A percentile compares a stretch with the other conserved stretches of the same genome.
Conservation (phyloP, 164 flowering plant genomes). For the Magnolia officinalis region DNA sequence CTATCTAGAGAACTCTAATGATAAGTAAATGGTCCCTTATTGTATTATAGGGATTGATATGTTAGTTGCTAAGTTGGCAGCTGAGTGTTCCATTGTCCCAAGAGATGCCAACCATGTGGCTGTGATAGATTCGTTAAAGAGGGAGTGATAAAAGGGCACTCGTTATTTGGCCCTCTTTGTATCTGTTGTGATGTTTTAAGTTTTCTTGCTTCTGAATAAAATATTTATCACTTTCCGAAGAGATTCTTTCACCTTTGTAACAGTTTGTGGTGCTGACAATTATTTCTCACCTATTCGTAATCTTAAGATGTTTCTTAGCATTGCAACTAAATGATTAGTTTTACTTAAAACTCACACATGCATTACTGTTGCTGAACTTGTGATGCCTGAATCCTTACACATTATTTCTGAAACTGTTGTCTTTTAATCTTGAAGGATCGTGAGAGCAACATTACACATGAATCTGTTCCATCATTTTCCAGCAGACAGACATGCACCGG, state of each 20-base stretch:
- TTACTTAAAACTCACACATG: not conserved
- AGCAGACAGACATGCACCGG: conserved; percentile 18
- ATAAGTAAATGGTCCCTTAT: not conserved
- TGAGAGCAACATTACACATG: conserved; percentile 33
- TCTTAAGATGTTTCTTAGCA: not conserved
- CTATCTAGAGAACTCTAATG: no score
- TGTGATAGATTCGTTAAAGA: not conserved
- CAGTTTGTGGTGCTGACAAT: not conserved
- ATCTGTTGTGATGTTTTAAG: not conserved
- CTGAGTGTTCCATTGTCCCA: not conserved
- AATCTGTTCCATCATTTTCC: conserved; percentile 35
- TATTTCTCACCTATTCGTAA: not conserved
- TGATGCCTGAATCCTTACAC: not conserved
- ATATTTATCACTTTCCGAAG: not conserved
- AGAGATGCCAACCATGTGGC: not conserved
- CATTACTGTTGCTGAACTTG: not conserved
- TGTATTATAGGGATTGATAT: not conserved
- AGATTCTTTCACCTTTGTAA: not conserved
- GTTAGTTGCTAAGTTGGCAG: not conserved
- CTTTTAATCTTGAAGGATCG: conserved; percentile 34
- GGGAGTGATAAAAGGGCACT: not conserved
- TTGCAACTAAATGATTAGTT: not conserved
- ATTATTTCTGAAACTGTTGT: not conserved
- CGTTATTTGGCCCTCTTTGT: not conserved
- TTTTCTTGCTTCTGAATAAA: not conserved